Base-by-base conservation (phyloP, 768 basidiomycete genomes). In the Mycena floridula region DNA sequence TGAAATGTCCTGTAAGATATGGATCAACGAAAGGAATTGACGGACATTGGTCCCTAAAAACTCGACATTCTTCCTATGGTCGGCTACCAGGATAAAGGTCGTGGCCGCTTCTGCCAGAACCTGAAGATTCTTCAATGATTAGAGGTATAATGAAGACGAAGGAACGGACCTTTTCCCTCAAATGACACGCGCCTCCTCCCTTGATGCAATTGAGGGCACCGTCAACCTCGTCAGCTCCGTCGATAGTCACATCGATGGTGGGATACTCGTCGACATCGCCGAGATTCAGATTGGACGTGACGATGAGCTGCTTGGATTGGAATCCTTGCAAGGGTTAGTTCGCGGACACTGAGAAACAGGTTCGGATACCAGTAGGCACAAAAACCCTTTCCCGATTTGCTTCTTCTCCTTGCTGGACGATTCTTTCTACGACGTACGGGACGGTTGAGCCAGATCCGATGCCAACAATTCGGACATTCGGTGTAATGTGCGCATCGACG, bases 141-240 rank as follows among this genome's bases (percentile, higher is more conserved):
- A n/a, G n/a, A n/a, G n/a, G n/a, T n/a, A n/a, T n/a, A n/a, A n/a
- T n/a, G n/a, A n/a, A n/a, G n/a, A n/a, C n/a, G n/a, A n/a, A n/a
- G n/a, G n/a, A n/a, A n/a, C n/a, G 77, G 6, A 99, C 93, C 63
- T 99, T 99, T 67, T 99, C 96, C 23, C 94, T 79, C 25, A 98
- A 67, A 53, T 98, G 96, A 61, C 95, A 97, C 1, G 92, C 95
- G 2, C 95, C 95, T 45, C 95, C 95, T 6, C 90, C 95, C 66
- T 99, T 98, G 68, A 99, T 94, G 49, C 88, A 88, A 64, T 98
- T 94, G 42, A 99, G 70, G 30, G 79, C 63, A 32, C 73, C 63
- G 61, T 97, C 93, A 20, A 96, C 91, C 90, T 97, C 95, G 50
- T 98, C 95, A 3, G 95, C 95, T 36, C 95, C 95, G 59, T 99